Conservation (phyloP, 176 grass and related monocot genomes). For the Rhynchospora tenuis region DNA sequence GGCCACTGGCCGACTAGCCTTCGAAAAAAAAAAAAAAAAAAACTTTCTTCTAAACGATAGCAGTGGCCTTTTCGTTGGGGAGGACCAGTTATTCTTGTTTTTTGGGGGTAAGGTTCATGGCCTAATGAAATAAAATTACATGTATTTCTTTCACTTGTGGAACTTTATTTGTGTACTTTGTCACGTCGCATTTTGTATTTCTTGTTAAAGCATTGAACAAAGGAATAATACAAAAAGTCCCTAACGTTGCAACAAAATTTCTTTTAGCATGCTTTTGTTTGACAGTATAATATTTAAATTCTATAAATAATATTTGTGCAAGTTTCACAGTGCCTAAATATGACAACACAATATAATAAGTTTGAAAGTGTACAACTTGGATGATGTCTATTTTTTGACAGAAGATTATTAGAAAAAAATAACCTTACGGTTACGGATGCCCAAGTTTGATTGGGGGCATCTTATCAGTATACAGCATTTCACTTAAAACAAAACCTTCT, state of each 20-base stretch:
- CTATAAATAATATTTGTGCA: too few species aligned
- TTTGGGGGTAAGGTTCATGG: too few species aligned
- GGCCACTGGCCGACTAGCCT: too few species aligned
- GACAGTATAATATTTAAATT: too few species aligned
- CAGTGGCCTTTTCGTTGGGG: too few species aligned
- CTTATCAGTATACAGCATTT: neutral
- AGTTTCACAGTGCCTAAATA: neutral
- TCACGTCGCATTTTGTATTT: neutral
- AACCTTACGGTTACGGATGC: neutral
- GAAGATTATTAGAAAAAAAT: neutral
- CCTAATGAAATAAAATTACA: too few species aligned
- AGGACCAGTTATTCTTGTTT: too few species aligned
- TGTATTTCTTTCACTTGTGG: too few species aligned
- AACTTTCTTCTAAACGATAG: too few species aligned
- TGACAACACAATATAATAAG: neutral
- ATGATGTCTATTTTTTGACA: neutral
- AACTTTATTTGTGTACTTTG: neutral
- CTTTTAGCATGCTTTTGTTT: neutral
- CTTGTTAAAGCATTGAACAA: neutral
- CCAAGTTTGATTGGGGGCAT: neutral
- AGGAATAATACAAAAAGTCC: neutral
- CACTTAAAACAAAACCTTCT: conserved; percentile 1
- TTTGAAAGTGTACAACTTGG: neutral
- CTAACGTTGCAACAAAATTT: neutral
- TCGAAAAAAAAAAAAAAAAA: too few species aligned